Percentiles rank a stretch among this genome's conserved stretches.
These are phyloP conservation scores for Talaromyces thailandensis DNA, from an alignment of 495 filamentous ascomycete species.

Conservation along the genomic window DNA sequence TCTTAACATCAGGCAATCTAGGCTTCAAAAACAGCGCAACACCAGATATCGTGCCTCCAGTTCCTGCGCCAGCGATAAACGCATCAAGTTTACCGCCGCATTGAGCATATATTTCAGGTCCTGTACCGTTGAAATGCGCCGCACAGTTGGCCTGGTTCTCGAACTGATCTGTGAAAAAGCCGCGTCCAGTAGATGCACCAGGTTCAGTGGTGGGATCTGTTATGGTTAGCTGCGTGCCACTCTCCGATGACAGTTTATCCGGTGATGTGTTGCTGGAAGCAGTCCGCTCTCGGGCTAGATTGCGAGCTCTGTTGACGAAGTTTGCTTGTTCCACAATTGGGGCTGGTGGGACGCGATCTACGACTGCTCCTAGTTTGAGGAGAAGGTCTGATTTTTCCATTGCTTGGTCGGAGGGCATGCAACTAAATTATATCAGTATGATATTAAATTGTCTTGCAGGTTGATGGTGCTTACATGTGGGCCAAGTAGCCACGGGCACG, in stretches of 20 bases:
- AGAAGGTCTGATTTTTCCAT: constrained; percentile 84
- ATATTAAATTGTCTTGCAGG: neutral
- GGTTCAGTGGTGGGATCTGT: constrained; percentile 19
- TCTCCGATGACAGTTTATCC: constrained; percentile 3
- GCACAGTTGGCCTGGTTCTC: constrained; percentile 80
- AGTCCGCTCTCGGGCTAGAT: constrained; percentile 64
- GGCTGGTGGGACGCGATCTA: constrained; percentile 81
- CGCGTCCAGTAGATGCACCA: constrained; percentile 36
- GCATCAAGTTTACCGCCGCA: constrained; percentile 71
- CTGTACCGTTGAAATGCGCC: constrained; percentile 75
- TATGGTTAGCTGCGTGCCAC: neutral
- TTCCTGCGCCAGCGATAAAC: constrained; percentile 92
- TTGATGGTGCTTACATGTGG: constrained; percentile 60
- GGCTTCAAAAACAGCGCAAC: constrained; percentile 77
- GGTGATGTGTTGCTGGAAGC: constrained; percentile 26
- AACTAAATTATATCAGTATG: constrained; percentile 33
- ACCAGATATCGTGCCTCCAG: constrained; percentile 87
- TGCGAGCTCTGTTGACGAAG: constrained; percentile 90
- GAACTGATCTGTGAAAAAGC: constrained; percentile 97
- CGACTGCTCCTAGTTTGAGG: constrained; percentile 78
- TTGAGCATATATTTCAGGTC: constrained; percentile 80
- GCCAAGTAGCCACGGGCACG: constrained; percentile 83
- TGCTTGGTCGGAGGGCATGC: constrained; percentile 91
- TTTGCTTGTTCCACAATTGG: constrained; percentile 85
- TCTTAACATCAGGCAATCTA: constrained; percentile 46